Evolutionary conservation across 352 stramenopile species (phyloP), one percentile per base, ranked within the genome.

Genomic region (Thraustochytrium sp.): DNA sequence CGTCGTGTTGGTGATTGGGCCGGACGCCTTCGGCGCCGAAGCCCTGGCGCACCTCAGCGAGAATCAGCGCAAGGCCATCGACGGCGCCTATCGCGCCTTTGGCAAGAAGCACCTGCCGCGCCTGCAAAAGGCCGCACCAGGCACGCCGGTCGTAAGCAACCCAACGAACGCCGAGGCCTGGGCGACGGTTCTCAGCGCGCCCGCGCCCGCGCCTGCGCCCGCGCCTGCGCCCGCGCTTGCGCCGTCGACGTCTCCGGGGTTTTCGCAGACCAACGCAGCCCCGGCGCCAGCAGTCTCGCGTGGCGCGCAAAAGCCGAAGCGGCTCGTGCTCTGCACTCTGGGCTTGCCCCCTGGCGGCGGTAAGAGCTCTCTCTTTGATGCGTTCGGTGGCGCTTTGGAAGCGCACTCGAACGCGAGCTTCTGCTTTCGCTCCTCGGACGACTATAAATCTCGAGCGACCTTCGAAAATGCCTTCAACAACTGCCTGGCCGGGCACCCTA

Each of bases 341-440:
- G 75, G 26, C 9, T 54, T 84, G 54, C 75, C 75, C 0, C 75
- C 75, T 2, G 75, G 75, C 26, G 75, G 75, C 1, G 75, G 75
- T 11, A 84, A 84, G 59, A 84, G 75, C 38, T 73, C 75, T 4
- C 38, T 76, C 34, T 84, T 84, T 63, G 54, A 84, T 8, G 53
- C 75, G 0, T 61, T 76, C 2, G 16, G 4, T n/a, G 1, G 72
- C 16, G 72, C 8, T 31, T 18, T 56, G 16, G 13, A 44, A 16
- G 59, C 8, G 0, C 9, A 3, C 21, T 4, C 44, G n/a, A 11
- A 51, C 9, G 75, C 84, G 42, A 44, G n/a, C 34, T 80, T 80
- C 26, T 80, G 68, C 51, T 80, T 72, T 26, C 68, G 68, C 0
- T 80, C 68, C 31, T 80, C 68, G 29, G 68, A 80, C 53, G 68